A percentile compares a stretch with the other conserved stretches of the same genome.
Conservation (phyloP, 305 asterid species). For the Fraxinus velutina region DNA sequence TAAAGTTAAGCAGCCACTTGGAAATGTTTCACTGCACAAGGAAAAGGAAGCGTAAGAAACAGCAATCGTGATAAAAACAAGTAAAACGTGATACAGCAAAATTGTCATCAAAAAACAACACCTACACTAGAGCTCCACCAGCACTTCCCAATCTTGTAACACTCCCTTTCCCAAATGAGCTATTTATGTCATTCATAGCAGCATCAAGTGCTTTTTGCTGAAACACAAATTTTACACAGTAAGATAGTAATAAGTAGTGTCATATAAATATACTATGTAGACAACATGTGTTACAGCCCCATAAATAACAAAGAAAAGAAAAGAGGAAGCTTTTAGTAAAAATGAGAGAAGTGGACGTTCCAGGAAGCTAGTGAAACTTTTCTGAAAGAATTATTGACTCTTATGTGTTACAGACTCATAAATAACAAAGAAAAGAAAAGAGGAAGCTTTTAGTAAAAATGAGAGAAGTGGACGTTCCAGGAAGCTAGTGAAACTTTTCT, state of each 20-base stretch:
- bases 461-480: neutral
- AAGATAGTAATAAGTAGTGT: slow-evolving; percentile 11
- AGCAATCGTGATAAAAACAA: neutral
- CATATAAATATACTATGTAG: neutral
- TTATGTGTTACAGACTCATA: neutral
- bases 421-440: neutral
- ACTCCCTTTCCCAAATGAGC: slow-evolving; percentile 95
- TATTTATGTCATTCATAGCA: slow-evolving; percentile 94
- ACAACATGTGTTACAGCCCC: neutral
- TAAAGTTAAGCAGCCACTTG: slow-evolving; percentile 88
- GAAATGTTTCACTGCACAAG: slow-evolving; percentile 83
- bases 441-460: neutral
- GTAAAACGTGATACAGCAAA: neutral
- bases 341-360: neutral
- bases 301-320: neutral
- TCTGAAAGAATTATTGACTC: no score
- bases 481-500: neutral
- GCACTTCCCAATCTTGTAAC: slow-evolving; percentile 96
- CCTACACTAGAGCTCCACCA: slow-evolving; percentile 98
- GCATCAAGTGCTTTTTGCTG: slow-evolving; percentile 98
- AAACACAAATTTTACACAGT: neutral
- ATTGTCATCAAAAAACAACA: slow-evolving; percentile 19
- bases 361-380: neutral
- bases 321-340: neutral
- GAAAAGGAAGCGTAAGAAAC: slow-evolving; percentile 7